phyloP scores from a whole-genome alignment of 106 monocot genomes.

The Dioscorea dumetorum region DNA sequence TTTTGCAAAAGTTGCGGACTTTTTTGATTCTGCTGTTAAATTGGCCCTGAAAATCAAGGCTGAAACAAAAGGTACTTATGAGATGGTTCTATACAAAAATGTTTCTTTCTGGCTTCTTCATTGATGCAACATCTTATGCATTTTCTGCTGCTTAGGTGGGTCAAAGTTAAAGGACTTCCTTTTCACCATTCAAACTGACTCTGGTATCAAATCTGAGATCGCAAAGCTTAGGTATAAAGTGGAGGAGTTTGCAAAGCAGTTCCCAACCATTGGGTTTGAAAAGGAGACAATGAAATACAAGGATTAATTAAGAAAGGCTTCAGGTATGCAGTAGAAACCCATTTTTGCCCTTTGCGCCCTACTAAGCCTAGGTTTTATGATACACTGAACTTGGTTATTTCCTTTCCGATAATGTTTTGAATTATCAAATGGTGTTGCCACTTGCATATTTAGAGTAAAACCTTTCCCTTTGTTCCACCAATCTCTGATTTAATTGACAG shows the following conservation, averaged over 20 bases:
- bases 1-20: constrained; percentile 87
- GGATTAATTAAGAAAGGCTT: constrained; percentile 13
- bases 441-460: no score
- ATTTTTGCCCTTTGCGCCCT: neutral
- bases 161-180: constrained; percentile 89
- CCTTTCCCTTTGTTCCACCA: no score
- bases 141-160: constrained; percentile 39
- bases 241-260: constrained; percentile 93
- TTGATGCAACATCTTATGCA: no score
- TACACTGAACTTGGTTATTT: no score
- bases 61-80: constrained; percentile 55
- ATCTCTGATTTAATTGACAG: no score
- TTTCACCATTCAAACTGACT: constrained; percentile 55
- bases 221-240: constrained; percentile 76
- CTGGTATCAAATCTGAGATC: constrained; percentile 66
- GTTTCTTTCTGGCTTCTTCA: no score
- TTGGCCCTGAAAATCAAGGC: constrained; percentile 69
- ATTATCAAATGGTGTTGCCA: no score
- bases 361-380: no score
- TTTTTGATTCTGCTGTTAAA: constrained; percentile 78
- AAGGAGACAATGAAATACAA: constrained; percentile 96
- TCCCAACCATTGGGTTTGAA: constrained; percentile 95
- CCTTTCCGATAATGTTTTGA: no score
- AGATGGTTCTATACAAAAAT: no score
- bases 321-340: neutral